A percentile compares a stretch with the other conserved stretches of the same genome.
These are phyloP conservation scores for Persicaria maculosa DNA, from an alignment of 148 eudicot genomes.

Conservation along the genomic window DNA sequence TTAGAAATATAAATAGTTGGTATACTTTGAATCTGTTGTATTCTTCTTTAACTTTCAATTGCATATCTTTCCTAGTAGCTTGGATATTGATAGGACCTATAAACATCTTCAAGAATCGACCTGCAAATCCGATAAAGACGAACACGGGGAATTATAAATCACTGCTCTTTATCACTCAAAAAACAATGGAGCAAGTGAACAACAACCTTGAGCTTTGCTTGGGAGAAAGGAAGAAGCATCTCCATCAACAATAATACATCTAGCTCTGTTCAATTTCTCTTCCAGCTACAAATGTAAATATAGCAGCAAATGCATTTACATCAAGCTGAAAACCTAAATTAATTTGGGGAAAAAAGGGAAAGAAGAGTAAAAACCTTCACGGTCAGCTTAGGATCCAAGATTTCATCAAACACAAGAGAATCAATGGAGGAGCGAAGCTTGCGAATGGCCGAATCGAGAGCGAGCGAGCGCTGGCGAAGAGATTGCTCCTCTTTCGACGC, in stretches of 20 bases:
- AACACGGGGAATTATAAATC: background rate
- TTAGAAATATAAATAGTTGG: background rate
- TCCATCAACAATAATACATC: slow-evolving; percentile 70
- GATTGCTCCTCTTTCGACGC: slow-evolving; percentile 58
- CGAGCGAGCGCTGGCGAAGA: slow-evolving; percentile 52
- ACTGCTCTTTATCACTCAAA: background rate
- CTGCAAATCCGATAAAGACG: slow-evolving; percentile 24
- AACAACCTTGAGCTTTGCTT: slow-evolving; percentile 59
- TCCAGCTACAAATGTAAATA: slow-evolving; percentile 41
- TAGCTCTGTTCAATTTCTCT: slow-evolving; percentile 69
- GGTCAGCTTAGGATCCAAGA: slow-evolving; percentile 44
- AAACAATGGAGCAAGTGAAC: background rate
- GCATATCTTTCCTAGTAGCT: slow-evolving; percentile 80
- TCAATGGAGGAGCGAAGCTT: slow-evolving; percentile 39
- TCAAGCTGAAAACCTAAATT: background rate
- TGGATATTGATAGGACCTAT: slow-evolving; percentile 87
- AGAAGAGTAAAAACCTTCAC: slow-evolving; percentile 40
- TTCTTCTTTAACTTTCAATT: slow-evolving; percentile 92
- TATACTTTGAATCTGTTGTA: slow-evolving; percentile 83
- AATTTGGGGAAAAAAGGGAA: background rate
- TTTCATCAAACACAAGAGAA: slow-evolving; percentile 23
- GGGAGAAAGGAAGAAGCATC: slow-evolving; percentile 92
- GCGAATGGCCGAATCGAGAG: slow-evolving; percentile 47
- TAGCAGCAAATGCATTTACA: background rate
- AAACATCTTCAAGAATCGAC: slow-evolving; percentile 71